phyloP scores from a whole-genome alignment of 2,329 filamentous ascomycete genomes.

The Coleophoma crateriformis region DNA sequence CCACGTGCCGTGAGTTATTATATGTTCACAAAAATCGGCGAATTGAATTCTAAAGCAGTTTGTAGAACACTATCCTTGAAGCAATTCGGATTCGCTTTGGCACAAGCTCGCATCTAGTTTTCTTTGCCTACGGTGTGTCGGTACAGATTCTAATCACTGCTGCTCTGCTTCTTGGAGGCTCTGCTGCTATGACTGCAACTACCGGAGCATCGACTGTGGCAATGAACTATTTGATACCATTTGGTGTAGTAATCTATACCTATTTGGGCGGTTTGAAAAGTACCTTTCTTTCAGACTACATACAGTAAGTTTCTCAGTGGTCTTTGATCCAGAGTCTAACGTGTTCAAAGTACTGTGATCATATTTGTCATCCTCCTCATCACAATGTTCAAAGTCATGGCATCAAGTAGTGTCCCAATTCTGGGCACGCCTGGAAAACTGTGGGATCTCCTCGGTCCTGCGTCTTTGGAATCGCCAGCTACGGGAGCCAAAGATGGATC shows the following conservation, averaged over 20 bases:
- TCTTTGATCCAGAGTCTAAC: background rate
- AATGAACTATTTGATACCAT: background rate
- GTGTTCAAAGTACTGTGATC: slow-evolving; percentile 3
- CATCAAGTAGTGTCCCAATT: slow-evolving; percentile 1
- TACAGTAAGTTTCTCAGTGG: background rate
- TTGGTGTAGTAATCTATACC: slow-evolving; percentile 1
- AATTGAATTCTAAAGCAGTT: too few species aligned
- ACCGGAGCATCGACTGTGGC: too few species aligned
- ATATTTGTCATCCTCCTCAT: slow-evolving; percentile 8
- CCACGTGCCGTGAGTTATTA: too few species aligned
- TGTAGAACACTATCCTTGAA: too few species aligned
- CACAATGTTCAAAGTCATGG: slow-evolving; percentile 5
- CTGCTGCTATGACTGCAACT: too few species aligned
- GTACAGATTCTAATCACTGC: too few species aligned
- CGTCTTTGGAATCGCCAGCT: background rate
- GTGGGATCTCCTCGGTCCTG: slow-evolving; percentile 4
- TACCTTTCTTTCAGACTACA: slow-evolving; percentile 1
- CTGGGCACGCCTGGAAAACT: slow-evolving; percentile 5
- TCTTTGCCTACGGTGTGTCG: too few species aligned
- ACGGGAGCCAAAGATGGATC: slow-evolving; percentile 2
- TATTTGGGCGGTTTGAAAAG: slow-evolving; percentile 1
- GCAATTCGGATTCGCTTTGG: too few species aligned
- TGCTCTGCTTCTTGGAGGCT: too few species aligned
- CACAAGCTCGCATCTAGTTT: too few species aligned
- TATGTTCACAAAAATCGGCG: too few species aligned